Evolutionary conservation across 768 basidiomycete species (phyloP), one percentile per base, ranked within the genome.

Genomic region (Termitomyces sp.): DNA sequence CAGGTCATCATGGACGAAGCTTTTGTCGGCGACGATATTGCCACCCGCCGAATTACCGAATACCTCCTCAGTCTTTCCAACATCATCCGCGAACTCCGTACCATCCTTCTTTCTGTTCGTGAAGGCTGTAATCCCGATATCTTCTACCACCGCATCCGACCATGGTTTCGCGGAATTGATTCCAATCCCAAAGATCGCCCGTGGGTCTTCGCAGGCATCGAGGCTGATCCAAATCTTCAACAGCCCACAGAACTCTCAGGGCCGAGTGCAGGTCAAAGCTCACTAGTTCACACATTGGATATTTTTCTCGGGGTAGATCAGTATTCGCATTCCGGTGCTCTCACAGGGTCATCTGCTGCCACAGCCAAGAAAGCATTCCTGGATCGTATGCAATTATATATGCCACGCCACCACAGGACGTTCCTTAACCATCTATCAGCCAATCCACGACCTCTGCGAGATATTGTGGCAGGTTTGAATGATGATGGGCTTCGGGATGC

Each of bases 1-100:
- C 85, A 88, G 2, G 75, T 82, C 8, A 90, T 86, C 8, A 86
- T 96, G 82, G 93, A 98, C 73, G 95, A 98, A 68, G 81, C 87
- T 46, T 96, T 95, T 74, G 82, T 97, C 36, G 83, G 82, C 3
- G 87, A 92, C 63, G 77, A 74, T 49, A 80, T 85, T 14, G 86
- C 88, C 26, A 74, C 85, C 44, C 79, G 76, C 5, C 89, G 92
- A 9, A 83, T 84, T 44, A 81, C 83, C 3, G 64, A 71, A 14
- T 94, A 89, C 71, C 85, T 98, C 44, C 66, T 69, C 48, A 74
- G 75, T 8, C 81, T 98, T 48, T 80, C 86, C 1, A 59, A 47
- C 16, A 82, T 88, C 65, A 86, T 98, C 57, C 77, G 82, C 53
- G 82, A 87, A 14, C 77, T 98, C 44, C 79, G 78, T n/a, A 60